These are phyloP conservation scores for Erodium moschatum DNA, from an alignment of 441 rosid genomes.

Conservation along the genomic window DNA sequence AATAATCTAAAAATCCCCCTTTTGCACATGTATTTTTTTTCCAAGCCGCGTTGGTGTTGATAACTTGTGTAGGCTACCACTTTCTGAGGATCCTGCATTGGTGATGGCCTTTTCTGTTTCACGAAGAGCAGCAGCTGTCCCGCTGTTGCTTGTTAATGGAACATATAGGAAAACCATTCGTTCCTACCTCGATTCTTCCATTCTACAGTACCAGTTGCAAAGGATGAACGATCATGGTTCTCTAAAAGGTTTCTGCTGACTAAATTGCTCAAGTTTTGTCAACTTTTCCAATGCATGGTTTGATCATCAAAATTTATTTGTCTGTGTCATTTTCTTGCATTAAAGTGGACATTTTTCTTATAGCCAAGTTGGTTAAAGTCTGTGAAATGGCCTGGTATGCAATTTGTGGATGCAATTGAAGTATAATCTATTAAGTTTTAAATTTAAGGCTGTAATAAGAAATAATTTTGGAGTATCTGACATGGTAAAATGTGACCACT, in stretches of 20 bases:
- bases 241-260: constrained; percentile 61
- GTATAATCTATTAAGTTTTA: neutral
- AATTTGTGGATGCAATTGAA: no score
- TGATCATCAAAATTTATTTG: neutral
- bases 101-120: constrained; percentile 99
- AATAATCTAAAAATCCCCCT: constrained; percentile 8
- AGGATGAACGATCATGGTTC: constrained; percentile 67
- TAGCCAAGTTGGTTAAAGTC: neutral
- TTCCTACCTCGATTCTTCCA: constrained; percentile 84
- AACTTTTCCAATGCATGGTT: neutral
- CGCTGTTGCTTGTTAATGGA: constrained; percentile 91
- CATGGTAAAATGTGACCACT: neutral
- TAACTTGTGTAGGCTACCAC: constrained; percentile 52
- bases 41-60: constrained; percentile 22
- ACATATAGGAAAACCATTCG: constrained; percentile 86
- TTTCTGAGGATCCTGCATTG: constrained; percentile 95
- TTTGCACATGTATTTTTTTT: constrained; percentile 18
- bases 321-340: constrained; percentile 7
- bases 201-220: constrained; percentile 87
- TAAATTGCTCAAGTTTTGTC: neutral
- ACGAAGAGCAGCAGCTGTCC: constrained; percentile 95
- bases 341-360: neutral
- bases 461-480: neutral
- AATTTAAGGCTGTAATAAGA: neutral
- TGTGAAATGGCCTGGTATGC: no score